phyloP scores from a whole-genome alignment of 1,139 yeast genomes.

The Taphrina sp. region DNA sequence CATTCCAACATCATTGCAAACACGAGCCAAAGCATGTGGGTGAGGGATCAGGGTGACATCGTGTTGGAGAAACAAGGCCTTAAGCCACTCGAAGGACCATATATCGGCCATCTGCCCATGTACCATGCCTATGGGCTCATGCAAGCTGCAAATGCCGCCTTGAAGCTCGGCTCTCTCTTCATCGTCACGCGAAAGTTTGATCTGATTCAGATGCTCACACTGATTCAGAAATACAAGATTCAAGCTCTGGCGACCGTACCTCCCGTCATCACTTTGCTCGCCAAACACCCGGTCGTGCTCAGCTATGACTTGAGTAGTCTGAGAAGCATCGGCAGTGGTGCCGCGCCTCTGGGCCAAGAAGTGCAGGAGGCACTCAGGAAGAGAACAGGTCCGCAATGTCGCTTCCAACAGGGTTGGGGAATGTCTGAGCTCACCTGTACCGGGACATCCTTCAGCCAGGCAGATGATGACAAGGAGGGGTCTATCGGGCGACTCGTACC shows the following conservation, averaged over 20 bases:
- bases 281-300: constrained; percentile 45
- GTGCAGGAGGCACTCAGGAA: constrained; percentile 18
- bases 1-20: constrained; percentile 50
- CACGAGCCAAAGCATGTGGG: constrained; percentile 35
- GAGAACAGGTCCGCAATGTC: constrained; percentile 21
- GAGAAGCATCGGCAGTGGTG: constrained; percentile 43
- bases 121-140: constrained; percentile 47
- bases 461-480: constrained; percentile 38
- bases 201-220: constrained; percentile 42
- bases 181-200: constrained; percentile 45
- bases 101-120: constrained; percentile 43
- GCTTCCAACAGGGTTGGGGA: constrained; percentile 33
- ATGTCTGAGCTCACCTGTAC: constrained; percentile 32
- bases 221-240: constrained; percentile 42
- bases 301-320: constrained; percentile 40
- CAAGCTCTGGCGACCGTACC: constrained; percentile 44
- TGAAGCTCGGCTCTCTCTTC: constrained; percentile 39
- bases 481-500: constrained; percentile 53
- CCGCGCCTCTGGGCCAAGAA: constrained; percentile 45
- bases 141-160: constrained; percentile 40
- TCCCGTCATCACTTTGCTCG: constrained; percentile 46
- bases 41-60: constrained; percentile 25
- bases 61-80: constrained; percentile 1
- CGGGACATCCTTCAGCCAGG: constrained; percentile 40
- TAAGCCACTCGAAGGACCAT: constrained; percentile 5